Evolutionary conservation across 371 early-diverging fungal species (phyloP).

Genomic region (Paraphysoderma sedebokerense): DNA sequence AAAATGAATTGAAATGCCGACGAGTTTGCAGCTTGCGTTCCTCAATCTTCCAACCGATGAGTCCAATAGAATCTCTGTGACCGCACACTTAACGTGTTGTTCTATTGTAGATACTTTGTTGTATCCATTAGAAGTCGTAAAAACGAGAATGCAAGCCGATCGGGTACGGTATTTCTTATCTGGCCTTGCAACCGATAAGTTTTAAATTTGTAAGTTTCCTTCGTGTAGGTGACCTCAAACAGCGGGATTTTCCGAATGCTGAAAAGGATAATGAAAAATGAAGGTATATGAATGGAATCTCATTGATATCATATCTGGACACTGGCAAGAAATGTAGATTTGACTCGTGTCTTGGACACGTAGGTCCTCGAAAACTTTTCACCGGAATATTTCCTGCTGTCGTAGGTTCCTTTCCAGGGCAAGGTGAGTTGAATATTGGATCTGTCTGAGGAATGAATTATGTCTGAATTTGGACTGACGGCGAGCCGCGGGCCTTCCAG

Average conservation of each 20-base stretch:
- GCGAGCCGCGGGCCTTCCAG: no score
- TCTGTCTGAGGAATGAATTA: no score
- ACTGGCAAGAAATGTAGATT: background rate
- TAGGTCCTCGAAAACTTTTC: background rate
- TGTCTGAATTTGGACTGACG: no score
- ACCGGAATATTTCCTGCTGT: background rate
- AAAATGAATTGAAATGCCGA: no score
- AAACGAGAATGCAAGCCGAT: background rate
- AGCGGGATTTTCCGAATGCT: background rate
- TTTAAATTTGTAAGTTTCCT: no score
- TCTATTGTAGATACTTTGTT: background rate
- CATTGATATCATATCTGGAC: background rate
- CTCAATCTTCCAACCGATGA: no score
- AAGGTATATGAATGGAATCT: background rate
- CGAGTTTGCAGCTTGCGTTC: no score
- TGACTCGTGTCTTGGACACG: no score
- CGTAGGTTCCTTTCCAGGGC: background rate
- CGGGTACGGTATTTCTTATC: background rate
- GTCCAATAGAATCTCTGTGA: no score
- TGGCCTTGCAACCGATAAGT: no score
- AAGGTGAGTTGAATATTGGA: no score
- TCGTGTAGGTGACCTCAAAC: background rate
- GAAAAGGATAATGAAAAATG: background rate
- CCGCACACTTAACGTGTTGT: no score
- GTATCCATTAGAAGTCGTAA: background rate